phyloP scores from a whole-genome alignment of 768 basidiomycete genomes.

The Gelatoporia subvermispora region DNA sequence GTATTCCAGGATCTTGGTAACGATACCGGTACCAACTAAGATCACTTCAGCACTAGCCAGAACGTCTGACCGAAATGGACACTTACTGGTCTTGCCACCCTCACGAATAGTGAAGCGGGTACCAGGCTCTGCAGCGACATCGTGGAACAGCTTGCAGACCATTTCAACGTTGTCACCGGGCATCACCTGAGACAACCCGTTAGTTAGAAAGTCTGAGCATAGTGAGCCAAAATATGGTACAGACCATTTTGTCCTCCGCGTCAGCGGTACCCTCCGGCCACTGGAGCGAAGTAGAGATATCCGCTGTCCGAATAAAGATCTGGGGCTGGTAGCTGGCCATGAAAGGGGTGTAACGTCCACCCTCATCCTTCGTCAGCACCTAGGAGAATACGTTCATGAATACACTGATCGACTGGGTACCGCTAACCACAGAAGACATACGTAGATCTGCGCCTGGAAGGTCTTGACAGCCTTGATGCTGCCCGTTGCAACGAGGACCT shows the following conservation, averaged over 20 bases:
- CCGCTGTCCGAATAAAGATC: conserved; percentile 92
- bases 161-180: conserved; percentile 98
- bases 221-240: conserved; percentile 9
- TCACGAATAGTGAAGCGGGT: conserved; percentile 92
- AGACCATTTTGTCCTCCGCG: conserved; percentile 83
- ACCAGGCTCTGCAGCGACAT: conserved; percentile 87
- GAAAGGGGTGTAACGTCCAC: conserved; percentile 89
- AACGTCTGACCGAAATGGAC: conserved; percentile 6
- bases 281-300: conserved; percentile 78
- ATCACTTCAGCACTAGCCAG: conserved; percentile 5
- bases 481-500: conserved; percentile 84
- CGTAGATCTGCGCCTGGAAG: conserved; percentile 91
- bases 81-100: conserved; percentile 86
- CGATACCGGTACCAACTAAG: conserved; percentile 89
- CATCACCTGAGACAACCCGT: conserved; percentile 59
- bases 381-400: conserved; percentile 22
- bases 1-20: conserved; percentile 73
- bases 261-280: conserved; percentile 85
- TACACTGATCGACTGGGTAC: neutral
- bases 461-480: conserved; percentile 92
- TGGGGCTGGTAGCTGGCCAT: conserved; percentile 93
- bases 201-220: conserved; percentile 5
- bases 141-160: conserved; percentile 74
- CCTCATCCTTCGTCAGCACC: conserved; percentile 87
- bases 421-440: conserved; percentile 27